Percentiles rank a stretch among this genome's conserved stretches.
Conservation (phyloP, 805 yeast genomes). For the Candida boleticola region DNA sequence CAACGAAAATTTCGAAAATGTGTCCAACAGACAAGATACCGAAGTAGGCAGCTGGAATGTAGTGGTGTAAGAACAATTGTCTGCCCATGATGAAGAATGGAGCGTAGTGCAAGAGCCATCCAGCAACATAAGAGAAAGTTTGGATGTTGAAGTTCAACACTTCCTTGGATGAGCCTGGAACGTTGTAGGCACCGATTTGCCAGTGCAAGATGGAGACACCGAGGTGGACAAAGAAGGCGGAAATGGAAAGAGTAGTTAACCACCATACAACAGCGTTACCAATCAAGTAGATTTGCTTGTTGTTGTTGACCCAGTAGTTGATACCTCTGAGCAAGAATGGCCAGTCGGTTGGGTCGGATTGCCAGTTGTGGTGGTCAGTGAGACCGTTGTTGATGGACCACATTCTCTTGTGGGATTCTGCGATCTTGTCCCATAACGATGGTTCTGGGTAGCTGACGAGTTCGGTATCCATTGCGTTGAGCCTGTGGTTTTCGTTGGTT, state of each 20-base stretch:
- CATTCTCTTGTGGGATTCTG: constrained; percentile 70
- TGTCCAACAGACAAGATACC: constrained; percentile 78
- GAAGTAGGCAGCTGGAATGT: constrained; percentile 89
- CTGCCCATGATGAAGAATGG: constrained; percentile 89
- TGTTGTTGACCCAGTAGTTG: constrained; percentile 68
- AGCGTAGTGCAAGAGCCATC: constrained; percentile 68
- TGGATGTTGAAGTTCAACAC: constrained; percentile 66
- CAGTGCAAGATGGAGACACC: constrained; percentile 53
- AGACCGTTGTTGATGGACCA: constrained; percentile 74
- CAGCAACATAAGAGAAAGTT: constrained; percentile 58
- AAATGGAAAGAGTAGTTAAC: constrained; percentile 55
- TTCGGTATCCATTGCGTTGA: constrained; percentile 23
- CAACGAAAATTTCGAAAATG: constrained; percentile 49
- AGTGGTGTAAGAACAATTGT: constrained; percentile 91
- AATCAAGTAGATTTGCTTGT: constrained; percentile 62
- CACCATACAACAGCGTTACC: constrained; percentile 87
- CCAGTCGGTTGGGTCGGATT: constrained; percentile 73
- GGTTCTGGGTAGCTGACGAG: constrained; percentile 48
- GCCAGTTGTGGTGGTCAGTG: constrained; percentile 67
- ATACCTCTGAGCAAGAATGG: constrained; percentile 75
- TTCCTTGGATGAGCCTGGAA: constrained; percentile 46
- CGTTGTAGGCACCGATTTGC: constrained; percentile 47
- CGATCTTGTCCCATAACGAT: constrained; percentile 55
- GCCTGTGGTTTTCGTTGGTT: constrained; percentile 56
- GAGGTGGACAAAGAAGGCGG: constrained; percentile 48